Evolutionary conservation across 257 asterid species (phyloP).

Genomic region (Prunella vulgaris): DNA sequence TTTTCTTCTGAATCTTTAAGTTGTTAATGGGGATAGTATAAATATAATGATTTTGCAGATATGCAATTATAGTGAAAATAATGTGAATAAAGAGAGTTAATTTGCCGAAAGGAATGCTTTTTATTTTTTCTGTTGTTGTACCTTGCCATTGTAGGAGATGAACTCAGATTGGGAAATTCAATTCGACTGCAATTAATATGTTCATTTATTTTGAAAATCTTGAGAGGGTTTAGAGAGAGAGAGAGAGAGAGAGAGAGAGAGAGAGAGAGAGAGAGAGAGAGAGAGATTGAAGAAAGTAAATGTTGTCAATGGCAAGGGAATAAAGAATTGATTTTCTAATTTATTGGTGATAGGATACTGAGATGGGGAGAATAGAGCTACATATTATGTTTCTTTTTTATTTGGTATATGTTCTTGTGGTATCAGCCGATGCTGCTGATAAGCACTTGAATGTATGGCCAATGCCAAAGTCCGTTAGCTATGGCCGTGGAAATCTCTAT

Average conservation of each 20-base stretch:
- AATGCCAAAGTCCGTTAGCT: conserved; percentile 70
- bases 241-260: too few species aligned
- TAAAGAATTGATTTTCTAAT: conserved; percentile 1
- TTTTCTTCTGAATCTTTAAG: neutral
- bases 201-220: neutral
- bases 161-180: neutral
- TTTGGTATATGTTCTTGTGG: conserved; percentile 29
- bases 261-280: too few species aligned
- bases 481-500: conserved; percentile 46
- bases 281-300: too few species aligned
- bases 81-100: neutral
- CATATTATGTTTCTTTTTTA: conserved; percentile 26
- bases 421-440: conserved; percentile 37
- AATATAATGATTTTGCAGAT: neutral
- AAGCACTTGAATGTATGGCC: conserved; percentile 76
- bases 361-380: conserved; percentile 32
- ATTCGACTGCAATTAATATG: neutral
- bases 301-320: neutral
- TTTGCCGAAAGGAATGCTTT: neutral
- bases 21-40: neutral
- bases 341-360: conserved; percentile 28
- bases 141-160: neutral
- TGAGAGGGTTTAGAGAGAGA: neutral
- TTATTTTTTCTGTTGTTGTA: neutral
- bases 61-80: conserved; percentile 14